phyloP scores from a whole-genome alignment of 768 basidiomycete species.

The Pulveroboletus sp. region DNA sequence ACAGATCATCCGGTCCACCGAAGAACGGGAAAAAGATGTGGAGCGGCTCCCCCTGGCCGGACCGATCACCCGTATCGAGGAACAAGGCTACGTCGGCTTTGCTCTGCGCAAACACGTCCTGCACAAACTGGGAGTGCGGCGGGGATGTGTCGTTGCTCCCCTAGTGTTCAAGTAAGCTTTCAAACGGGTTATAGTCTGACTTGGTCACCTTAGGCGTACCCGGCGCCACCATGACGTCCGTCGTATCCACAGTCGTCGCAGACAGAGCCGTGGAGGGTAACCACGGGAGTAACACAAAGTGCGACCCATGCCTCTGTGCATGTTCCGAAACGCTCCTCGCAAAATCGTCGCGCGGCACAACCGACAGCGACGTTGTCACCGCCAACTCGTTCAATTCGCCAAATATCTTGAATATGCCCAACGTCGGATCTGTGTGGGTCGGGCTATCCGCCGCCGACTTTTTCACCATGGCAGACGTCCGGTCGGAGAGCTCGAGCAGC shows the following conservation, averaged over 20 bases:
- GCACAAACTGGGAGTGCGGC: constrained; percentile 80
- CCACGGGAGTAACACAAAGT: constrained; percentile 88
- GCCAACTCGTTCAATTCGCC: constrained; percentile 67
- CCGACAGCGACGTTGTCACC: constrained; percentile 62
- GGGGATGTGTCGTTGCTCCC: constrained; percentile 37
- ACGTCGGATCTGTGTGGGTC: constrained; percentile 67
- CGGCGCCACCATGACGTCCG: constrained; percentile 1
- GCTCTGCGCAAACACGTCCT: constrained; percentile 72
- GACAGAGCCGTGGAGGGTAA: constrained; percentile 37
- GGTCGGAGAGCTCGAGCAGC: constrained; percentile 77
- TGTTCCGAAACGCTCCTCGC: constrained; percentile 67
- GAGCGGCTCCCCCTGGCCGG: constrained; percentile 39
- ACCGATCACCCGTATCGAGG: constrained; percentile 58
- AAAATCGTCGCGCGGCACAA: constrained; percentile 77
- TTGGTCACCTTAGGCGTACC: constrained; percentile 13
- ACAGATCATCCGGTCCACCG: constrained; percentile 90
- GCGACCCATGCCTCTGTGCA: constrained; percentile 54
- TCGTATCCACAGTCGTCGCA: not conserved
- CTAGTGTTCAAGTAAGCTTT: constrained; percentile 49
- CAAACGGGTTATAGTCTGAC: constrained; percentile 64
- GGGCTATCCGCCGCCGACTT: constrained; percentile 65
- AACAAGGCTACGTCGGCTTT: constrained; percentile 81
- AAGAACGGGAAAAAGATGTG: constrained; percentile 90
- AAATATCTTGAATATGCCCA: constrained; percentile 75
- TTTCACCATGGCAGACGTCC: constrained; percentile 63